Conservation (phyloP, 192 early-diverging fungal species). For the Coemansia sp. region DNA sequence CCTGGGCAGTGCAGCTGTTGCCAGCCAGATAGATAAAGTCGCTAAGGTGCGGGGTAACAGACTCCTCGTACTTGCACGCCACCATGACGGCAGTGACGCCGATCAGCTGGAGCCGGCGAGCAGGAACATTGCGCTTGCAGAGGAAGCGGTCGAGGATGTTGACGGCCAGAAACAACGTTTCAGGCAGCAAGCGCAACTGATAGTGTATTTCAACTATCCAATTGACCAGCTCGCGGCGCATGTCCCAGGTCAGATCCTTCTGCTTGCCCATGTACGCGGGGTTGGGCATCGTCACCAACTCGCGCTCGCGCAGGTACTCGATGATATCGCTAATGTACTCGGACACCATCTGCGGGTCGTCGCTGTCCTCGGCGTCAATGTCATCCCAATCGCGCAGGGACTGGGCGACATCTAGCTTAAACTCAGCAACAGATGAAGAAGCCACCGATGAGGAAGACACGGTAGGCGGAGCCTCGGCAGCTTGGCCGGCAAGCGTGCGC, state of each 20-base stretch:
- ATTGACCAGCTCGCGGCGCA: conserved; percentile 83
- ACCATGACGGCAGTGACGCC: conserved; percentile 89
- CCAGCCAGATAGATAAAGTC: conserved; percentile 90
- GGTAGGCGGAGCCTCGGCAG: conserved; percentile 14
- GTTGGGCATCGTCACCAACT: too few species aligned
- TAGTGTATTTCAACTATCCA: conserved; percentile 94
- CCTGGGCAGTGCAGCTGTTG: conserved; percentile 73
- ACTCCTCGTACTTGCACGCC: conserved; percentile 96
- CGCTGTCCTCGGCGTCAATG: conserved; percentile 74
- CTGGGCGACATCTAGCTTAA: neutral
- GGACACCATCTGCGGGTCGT: conserved; percentile 90
- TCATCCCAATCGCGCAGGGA: conserved; percentile 65
- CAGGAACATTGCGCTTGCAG: conserved; percentile 75
- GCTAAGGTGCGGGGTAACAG: conserved; percentile 75
- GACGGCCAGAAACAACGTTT: conserved; percentile 91
- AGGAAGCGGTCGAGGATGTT: conserved; percentile 97
- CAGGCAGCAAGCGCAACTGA: conserved; percentile 88
- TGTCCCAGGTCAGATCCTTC: too few species aligned
- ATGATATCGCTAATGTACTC: conserved; percentile 64
- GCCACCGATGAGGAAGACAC: too few species aligned
- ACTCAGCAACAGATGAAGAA: conserved; percentile 4
- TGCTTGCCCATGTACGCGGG: too few species aligned
- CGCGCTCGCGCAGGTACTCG: too few species aligned
- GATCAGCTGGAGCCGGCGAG: conserved; percentile 89
- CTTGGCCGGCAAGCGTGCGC: conserved; percentile 11